Evolutionary conservation across 345 rosid genomes (phyloP), one percentile per base, ranked within the genome.

Genomic region (Murraya koenigii): DNA sequence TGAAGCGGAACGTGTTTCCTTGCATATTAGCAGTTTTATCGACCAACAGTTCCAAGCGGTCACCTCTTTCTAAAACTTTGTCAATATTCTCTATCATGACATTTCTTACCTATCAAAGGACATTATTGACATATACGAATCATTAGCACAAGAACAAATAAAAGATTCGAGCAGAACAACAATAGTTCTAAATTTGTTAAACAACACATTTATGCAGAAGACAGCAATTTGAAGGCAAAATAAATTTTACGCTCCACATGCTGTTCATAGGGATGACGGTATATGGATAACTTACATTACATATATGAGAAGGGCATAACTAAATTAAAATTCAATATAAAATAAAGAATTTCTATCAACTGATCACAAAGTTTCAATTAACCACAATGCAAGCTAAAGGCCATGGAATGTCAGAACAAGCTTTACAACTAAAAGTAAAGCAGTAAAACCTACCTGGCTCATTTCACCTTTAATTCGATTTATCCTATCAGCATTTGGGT

Each of bases 41-140:
- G 8, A 96, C 99, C 49, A 96, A 87, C 93, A 96, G 82, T 79
- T 94, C 99, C 86, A 96, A 82, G 64, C 97, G 97, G 74, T 92
- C 97, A 8, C 99, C 98, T 87, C 97, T 91, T 80, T 89, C 94
- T 69, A 96, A 86, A 23, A 94, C 98, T 80, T 94, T 90, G 82
- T 92, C 98, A 4, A 96, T 94, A 81, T 96, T 96, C 85, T 96
- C 97, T 79, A 94, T 92, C 99, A 96, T 92, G 79, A 96, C 99
- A 72, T 88, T 90, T 52, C 94, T 87, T 72, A 95, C 98, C 99
- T 93, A 76, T 36, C 8, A 74, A 26, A 71, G 11, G 39, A 52
- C 58, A 33, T 36, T 11, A 65, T 7, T 9, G 17, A 60, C 38
- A 22, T 19, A 20, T 61, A 28, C 10, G 69, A 10, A 62, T 20